phyloP scores from a whole-genome alignment of 1,284 basidiomycete species.

The Cryptococcus deneoformans region DNA sequence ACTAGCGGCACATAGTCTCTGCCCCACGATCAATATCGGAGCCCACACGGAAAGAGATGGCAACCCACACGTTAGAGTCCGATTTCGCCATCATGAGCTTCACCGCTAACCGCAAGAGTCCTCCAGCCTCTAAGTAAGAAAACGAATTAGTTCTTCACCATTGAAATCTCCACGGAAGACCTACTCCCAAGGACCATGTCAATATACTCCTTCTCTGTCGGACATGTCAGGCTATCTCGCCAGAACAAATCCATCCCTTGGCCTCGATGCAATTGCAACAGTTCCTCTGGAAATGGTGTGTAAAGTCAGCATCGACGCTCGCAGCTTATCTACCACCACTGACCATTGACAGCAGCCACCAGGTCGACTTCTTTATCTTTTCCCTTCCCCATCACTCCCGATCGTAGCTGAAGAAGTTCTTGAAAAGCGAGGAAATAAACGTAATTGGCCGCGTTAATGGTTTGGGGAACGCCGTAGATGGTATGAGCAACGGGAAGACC shows the following conservation, averaged over 20 bases:
- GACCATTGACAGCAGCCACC: constrained; percentile 62
- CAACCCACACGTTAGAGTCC: constrained; percentile 60
- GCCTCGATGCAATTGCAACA: constrained; percentile 87
- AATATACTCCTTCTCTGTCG: constrained; percentile 92
- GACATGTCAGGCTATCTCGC: constrained; percentile 88
- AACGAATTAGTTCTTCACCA: constrained; percentile 2
- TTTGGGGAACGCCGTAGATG: constrained; percentile 94
- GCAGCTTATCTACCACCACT: constrained; percentile 11
- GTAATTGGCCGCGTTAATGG: constrained; percentile 97
- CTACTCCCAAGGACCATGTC: constrained; percentile 95
- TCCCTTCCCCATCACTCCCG: constrained; percentile 10
- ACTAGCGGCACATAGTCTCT: constrained; percentile 90
- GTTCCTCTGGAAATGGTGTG: constrained; percentile 59
- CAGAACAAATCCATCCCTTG: constrained; percentile 95
- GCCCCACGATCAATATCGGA: neutral
- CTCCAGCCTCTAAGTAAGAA: constrained; percentile 76
- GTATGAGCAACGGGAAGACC: constrained; percentile 89
- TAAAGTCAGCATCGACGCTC: neutral
- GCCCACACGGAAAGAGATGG: neutral
- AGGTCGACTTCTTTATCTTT: constrained; percentile 44
- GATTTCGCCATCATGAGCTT: constrained; percentile 88
- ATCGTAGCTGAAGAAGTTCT: constrained; percentile 62
- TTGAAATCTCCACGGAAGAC: constrained; percentile 33
- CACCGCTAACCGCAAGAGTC: constrained; percentile 85
- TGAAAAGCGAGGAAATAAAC: constrained; percentile 89